Percentiles rank a stretch among this genome's conserved stretches.
phyloP scores from a whole-genome alignment of 768 basidiomycete genomes.

The Boletellus emodensis region DNA sequence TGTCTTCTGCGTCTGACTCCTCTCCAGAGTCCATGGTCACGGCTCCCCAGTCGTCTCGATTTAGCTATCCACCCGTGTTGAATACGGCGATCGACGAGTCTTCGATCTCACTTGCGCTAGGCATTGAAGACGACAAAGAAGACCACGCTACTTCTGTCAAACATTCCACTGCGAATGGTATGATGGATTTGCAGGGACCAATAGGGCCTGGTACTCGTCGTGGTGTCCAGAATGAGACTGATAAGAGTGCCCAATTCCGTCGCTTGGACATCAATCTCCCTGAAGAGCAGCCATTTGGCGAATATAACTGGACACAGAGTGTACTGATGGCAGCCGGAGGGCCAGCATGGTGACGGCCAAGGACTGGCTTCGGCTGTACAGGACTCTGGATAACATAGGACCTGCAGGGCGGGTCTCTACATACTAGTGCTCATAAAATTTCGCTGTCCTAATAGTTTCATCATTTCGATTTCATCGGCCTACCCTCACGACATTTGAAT shows the following conservation, averaged over 20 bases:
- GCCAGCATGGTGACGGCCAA: constrained; percentile 27
- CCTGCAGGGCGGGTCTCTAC: constrained; percentile 32
- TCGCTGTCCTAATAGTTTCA: constrained; percentile 15
- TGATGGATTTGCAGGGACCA: constrained; percentile 17
- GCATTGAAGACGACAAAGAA: constrained; percentile 30
- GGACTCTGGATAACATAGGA: constrained; percentile 20
- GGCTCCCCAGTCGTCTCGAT: constrained; percentile 49
- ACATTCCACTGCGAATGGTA: constrained; percentile 10
- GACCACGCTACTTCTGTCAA: constrained; percentile 7
- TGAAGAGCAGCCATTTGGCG: constrained; percentile 39
- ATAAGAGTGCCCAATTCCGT: constrained; percentile 22
- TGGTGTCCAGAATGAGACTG: constrained; percentile 19
- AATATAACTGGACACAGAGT: constrained; percentile 70
- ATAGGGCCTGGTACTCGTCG: constrained; percentile 5
- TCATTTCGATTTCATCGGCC: constrained; percentile 8
- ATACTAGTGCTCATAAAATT: constrained; percentile 11
- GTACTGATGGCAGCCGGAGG: constrained; percentile 70
- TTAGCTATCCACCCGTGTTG: constrained; percentile 51
- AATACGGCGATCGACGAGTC: constrained; percentile 61
- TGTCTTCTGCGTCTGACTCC: constrained; percentile 32
- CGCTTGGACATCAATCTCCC: constrained; percentile 25
- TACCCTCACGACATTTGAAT: constrained; percentile 9
- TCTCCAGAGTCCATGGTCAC: constrained; percentile 48
- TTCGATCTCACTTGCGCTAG: constrained; percentile 38
- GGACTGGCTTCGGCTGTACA: constrained; percentile 6